Base-by-base conservation (phyloP, 495 filamentous ascomycete species). In the Daldinia childiae region DNA sequence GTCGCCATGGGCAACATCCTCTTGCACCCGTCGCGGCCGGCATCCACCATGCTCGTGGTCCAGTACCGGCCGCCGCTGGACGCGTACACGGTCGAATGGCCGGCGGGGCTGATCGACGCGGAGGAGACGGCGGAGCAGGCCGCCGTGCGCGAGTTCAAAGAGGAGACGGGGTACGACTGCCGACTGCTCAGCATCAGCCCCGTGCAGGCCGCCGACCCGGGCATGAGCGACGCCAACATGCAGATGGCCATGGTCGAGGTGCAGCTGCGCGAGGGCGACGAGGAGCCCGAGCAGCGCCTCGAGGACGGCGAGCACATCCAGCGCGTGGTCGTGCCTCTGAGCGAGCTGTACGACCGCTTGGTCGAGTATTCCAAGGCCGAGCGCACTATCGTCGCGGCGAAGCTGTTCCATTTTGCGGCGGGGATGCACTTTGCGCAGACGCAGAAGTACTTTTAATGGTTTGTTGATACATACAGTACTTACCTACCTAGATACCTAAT, bases 221-320 rank as follows among this genome's bases (percentile, higher is more conserved):
- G 93, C n/a, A 90, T 96, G 82, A 92, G 90, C 75, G 93, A 90
- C 74, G 91, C 93, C 8, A 96, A 93, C 75, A 86, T 93, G 68
- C 86, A 90, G 69, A 85, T 96, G 81, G 88, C 92, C n/a, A 91
- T 94, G 77, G 88, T 96, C 3, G 88, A 88, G 54, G 87, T 94
- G 71, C 87, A 93, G 74, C 83, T 93, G 77, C 79, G 17, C 78
- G 88, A 50, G 82, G 87, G 58, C 1, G 90, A 92, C 57, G 77
- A 81, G 62, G 82, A 82, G 67, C 88, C 90, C 61, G 84, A 89
- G 66, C 90, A 92, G 39, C 80, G 91, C 55, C 82, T 95, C 1
- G 92, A 95, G 72, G 92, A 93, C 41, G 91, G 91, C 61, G 93
- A 95, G 75, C 93, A 94, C 77, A 96, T 96, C 56, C 87, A 93